Conservation (phyloP, 1,284 basidiomycete genomes). For the Ganoderma boninense region DNA sequence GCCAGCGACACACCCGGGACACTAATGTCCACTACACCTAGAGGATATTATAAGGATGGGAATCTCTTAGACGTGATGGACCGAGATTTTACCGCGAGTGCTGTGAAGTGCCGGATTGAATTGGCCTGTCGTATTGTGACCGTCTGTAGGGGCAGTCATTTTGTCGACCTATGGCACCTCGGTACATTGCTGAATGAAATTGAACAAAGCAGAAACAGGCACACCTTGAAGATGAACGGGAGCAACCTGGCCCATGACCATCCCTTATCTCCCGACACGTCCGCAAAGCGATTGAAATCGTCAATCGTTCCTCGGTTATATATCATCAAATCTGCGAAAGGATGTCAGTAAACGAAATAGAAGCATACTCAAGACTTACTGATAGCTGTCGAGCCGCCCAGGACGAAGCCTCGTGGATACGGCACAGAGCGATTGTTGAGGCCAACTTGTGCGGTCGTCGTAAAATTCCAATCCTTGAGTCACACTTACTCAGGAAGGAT, state of each 20-base stretch:
- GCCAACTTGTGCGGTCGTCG: slow-evolving; percentile 22
- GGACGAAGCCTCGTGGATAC: slow-evolving; percentile 28
- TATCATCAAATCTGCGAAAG: slow-evolving; percentile 8
- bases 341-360: not conserved
- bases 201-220: not conserved
- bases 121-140: slow-evolving; percentile 13
- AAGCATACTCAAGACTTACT: slow-evolving; percentile 14
- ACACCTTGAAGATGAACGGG: slow-evolving; percentile 7
- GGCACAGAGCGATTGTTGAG: slow-evolving; percentile 19
- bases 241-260: slow-evolving; percentile 15
- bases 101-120: slow-evolving; percentile 8
- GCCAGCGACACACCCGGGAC: slow-evolving; percentile 27
- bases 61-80: not conserved
- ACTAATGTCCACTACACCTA: slow-evolving; percentile 9
- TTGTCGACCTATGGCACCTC: not conserved
- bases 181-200: not conserved
- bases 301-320: slow-evolving; percentile 16
- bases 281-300: slow-evolving; percentile 17
- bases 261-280: slow-evolving; percentile 15
- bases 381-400: slow-evolving; percentile 25
- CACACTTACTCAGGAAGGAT: not conserved
- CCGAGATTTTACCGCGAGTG: not conserved
- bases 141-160: slow-evolving; percentile 9
- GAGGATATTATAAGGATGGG: not conserved
- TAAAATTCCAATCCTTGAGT: slow-evolving; percentile 27